Evolutionary conservation across 2,329 filamentous ascomycete genomes (phyloP), one percentile per base, ranked within the genome.

Genomic region (Fusarium keratoplasticum): DNA sequence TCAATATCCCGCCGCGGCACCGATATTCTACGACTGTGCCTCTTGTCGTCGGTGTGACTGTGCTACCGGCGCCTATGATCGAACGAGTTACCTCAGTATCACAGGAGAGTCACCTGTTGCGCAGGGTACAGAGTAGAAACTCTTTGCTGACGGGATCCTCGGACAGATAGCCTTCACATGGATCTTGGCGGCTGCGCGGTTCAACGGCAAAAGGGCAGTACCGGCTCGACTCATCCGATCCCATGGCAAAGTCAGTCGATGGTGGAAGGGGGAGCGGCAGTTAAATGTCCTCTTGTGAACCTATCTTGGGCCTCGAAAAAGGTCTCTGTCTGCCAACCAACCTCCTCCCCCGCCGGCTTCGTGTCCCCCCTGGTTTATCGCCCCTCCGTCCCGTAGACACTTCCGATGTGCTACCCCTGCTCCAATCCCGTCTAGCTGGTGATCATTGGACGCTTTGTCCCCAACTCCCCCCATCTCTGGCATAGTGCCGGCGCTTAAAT

Each of bases 401-500:
- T 61, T 54, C 47, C 60, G 27, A 44, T 64, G 64, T 67, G 55
- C 67, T 16, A 58, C 67, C 29, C 69, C 29, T 64, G 62, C 63
- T 54, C 18, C 27, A 29, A 38, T 33, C n/a, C 31, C 40, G 14
- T 33, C 27, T 44, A 29, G 14, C 22, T 7, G 9, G 14, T n/a
- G 40, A 50, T 61, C 20, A 78, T 78, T 78, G 76, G 76, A 61
- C 22, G 6, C 25, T 27, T 42, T 13, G 36, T 38, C 47, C 29
- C 61, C 55, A 38, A 31, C 10, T 20, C 16, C 38, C 38, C 10
- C 74, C 63, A 22, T 63, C 61, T 57, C 6, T 29, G 72, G 71
- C 54, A 66, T 76, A 71, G 77, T 65, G 77, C 67, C 73, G 77
- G 77, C 77, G 77, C 77, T 79, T 79, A 79, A 64, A 54, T 42